phyloP scores from a whole-genome alignment of 2,329 filamentous ascomycete genomes.

The Aspergillus piperis region DNA sequence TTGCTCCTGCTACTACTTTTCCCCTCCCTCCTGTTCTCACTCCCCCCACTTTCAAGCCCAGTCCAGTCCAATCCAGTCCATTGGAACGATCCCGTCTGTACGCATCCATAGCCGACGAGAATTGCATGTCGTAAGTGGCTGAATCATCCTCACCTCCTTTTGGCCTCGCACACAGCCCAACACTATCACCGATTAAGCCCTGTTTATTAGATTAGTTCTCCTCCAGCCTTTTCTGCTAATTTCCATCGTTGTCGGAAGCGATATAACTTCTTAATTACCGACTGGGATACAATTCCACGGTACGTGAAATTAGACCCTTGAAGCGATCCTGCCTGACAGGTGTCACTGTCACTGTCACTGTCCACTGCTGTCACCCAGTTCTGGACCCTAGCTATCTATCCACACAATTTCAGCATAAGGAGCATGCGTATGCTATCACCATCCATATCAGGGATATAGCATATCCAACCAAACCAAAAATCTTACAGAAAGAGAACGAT shows the following conservation, averaged over 20 bases:
- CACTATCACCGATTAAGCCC: background rate
- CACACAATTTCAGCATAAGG: too few species aligned
- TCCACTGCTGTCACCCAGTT: too few species aligned
- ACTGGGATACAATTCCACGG: background rate
- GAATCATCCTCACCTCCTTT: background rate
- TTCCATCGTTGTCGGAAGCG: background rate
- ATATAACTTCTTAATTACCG: background rate
- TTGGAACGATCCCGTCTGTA: background rate
- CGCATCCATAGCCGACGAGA: background rate
- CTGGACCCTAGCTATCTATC: too few species aligned
- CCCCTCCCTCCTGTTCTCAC: too few species aligned
- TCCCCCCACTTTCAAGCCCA: background rate
- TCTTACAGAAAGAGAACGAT: too few species aligned
- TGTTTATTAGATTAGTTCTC: background rate
- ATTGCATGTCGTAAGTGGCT: slow-evolving; percentile 1
- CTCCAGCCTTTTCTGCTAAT: too few species aligned
- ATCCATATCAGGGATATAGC: too few species aligned
- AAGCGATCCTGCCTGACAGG: background rate
- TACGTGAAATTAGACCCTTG: too few species aligned
- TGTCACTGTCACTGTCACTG: background rate
- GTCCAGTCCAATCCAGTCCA: background rate
- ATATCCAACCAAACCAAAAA: too few species aligned
- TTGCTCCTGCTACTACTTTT: too few species aligned
- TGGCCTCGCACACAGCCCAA: background rate
- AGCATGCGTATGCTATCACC: too few species aligned